phyloP scores from a whole-genome alignment of 1,284 basidiomycete genomes.

The Stygiomarasmius scandens region DNA sequence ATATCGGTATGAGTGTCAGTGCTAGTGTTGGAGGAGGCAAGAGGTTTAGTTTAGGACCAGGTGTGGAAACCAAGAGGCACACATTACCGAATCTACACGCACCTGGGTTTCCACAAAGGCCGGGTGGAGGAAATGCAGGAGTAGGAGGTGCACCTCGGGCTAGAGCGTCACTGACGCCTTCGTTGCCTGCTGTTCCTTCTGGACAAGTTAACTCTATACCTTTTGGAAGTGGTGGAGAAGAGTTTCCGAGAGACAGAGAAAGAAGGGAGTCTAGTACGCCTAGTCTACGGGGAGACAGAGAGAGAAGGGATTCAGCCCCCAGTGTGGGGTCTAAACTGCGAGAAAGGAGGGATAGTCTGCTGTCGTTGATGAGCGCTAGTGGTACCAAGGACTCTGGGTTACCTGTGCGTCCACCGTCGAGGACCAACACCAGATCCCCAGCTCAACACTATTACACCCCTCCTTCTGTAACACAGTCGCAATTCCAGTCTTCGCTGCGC shows the following conservation, averaged over 20 bases:
- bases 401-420: not conserved
- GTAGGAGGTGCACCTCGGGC: not conserved
- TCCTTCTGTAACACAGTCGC: slow-evolving; percentile 22
- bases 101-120: not conserved
- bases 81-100: slow-evolving; percentile 14
- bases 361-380: not conserved
- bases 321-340: not conserved
- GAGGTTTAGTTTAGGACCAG: not conserved
- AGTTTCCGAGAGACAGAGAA: too few relatives aligned
- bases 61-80: slow-evolving; percentile 14
- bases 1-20: too few relatives aligned
- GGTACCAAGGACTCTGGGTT: not conserved
- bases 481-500: slow-evolving; percentile 34
- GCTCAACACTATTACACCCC: slow-evolving; percentile 25
- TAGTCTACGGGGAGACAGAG: too few relatives aligned
- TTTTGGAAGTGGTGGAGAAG: too few relatives aligned
- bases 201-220: not conserved
- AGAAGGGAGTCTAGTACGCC: too few relatives aligned
- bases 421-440: not conserved
- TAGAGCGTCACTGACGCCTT: not conserved
- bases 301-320: not conserved
- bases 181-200: not conserved
- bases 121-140: not conserved
- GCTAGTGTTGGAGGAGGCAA: too few relatives aligned
- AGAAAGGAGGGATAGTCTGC: slow-evolving; percentile 9